Conservation (phyloP, 2,329 filamentous ascomycete genomes). For the Aspergillus thermomutatus region DNA sequence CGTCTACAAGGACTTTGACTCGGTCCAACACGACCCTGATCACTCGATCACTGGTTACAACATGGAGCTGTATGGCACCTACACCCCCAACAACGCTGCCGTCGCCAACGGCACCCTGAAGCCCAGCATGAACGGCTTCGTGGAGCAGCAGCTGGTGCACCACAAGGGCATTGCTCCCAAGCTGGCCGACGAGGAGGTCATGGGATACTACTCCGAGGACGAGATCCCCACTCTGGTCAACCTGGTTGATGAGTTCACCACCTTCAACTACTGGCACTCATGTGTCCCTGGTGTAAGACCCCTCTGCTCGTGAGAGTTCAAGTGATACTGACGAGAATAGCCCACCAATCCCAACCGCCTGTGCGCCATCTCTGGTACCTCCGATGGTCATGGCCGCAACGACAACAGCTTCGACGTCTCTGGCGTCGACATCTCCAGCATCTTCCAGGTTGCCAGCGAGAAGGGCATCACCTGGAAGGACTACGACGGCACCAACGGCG, state of each 20-base stretch:
- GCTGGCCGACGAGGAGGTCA: constrained; percentile 31
- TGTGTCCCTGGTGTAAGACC: constrained; percentile 37
- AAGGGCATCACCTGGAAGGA: constrained; percentile 30
- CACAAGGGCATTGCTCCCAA: constrained; percentile 28
- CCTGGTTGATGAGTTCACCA: constrained; percentile 37
- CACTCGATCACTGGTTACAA: constrained; percentile 41
- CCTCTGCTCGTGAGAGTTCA: background rate
- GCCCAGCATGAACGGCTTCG: constrained; percentile 34
- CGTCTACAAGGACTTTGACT: constrained; percentile 36
- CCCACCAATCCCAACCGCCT: constrained; percentile 42
- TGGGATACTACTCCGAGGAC: constrained; percentile 42
- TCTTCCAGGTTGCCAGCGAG: constrained; percentile 36
- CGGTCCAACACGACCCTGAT: constrained; percentile 38
- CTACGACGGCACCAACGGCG: constrained; percentile 22
- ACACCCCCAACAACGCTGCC: constrained; percentile 31
- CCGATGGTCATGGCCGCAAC: constrained; percentile 26
- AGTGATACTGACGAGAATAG: constrained; percentile 16
- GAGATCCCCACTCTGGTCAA: constrained; percentile 39
- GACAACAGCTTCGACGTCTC: constrained; percentile 18
- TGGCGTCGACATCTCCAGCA: constrained; percentile 21
- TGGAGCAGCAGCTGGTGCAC: constrained; percentile 35
- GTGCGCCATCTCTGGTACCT: constrained; percentile 23
- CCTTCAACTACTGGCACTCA: constrained; percentile 44
- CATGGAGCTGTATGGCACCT: constrained; percentile 41
- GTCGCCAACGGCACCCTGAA: constrained; percentile 28